Evolutionary conservation across 306 rosid genomes (phyloP).

Genomic region (Cyclanthera cordifolia): DNA sequence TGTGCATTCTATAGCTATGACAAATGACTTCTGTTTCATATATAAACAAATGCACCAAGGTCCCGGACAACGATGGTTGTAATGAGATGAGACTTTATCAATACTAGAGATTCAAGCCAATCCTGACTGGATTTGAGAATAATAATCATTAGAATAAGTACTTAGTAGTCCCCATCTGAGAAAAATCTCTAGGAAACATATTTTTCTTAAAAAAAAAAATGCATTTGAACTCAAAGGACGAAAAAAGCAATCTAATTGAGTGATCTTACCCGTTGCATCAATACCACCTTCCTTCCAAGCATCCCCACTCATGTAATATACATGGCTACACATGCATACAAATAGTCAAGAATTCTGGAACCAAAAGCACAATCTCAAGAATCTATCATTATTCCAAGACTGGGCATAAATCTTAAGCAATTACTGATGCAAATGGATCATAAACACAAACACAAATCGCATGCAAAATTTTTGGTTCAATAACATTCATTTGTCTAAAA

Average conservation of each 20-base stretch:
- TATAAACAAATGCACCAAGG: neutral
- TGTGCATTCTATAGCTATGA: neutral
- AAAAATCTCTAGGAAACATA: neutral
- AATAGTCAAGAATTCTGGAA: constrained; percentile 21
- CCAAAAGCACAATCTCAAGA: neutral
- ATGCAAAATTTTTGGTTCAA: neutral
- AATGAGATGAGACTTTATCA: neutral
- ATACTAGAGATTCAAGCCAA: neutral
- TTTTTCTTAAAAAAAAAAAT: neutral
- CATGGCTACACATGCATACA: constrained; percentile 49
- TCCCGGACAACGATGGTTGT: neutral
- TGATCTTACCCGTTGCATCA: constrained; percentile 83
- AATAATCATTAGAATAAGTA: neutral
- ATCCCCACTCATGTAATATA: constrained; percentile 97
- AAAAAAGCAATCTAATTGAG: neutral
- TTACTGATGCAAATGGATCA: neutral
- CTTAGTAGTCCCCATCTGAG: neutral
- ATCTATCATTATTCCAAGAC: neutral
- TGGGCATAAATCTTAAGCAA: neutral
- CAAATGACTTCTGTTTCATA: neutral
- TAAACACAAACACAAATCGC: neutral
- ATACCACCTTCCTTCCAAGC: constrained; percentile 99
- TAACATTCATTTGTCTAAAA: neutral
- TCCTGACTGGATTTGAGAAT: neutral
- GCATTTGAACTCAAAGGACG: neutral